A percentile compares a stretch with the other conserved stretches of the same genome.
Evolutionary conservation across 345 rosid species (phyloP).

Genomic region (Nasturtium officinale): DNA sequence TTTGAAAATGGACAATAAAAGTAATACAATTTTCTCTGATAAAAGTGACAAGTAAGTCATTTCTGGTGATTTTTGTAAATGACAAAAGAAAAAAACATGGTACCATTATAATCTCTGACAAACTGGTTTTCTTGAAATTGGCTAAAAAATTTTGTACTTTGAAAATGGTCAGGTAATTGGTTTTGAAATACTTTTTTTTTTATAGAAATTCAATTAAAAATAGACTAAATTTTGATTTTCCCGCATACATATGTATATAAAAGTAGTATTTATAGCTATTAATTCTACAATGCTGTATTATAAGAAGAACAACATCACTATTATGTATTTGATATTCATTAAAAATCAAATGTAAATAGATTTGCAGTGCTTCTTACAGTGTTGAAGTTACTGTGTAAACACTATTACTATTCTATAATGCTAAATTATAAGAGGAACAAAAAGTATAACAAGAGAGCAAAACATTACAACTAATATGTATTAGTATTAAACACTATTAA

Average conservation of each 20-base stretch:
- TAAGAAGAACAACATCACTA: background rate
- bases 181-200: background rate
- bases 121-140: background rate
- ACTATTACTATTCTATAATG: no score
- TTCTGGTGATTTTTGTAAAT: conserved; percentile 29
- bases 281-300: no score
- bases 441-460: background rate
- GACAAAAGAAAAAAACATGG: conserved; percentile 25
- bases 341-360: background rate
- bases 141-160: conserved; percentile 4
- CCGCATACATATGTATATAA: background rate
- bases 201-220: background rate
- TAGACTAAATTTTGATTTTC: background rate
- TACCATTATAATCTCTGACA: conserved; percentile 18
- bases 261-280: background rate
- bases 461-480: conserved; percentile 3
- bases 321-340: background rate
- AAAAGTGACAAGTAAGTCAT: background rate
- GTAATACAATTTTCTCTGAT: background rate
- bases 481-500: background rate
- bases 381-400: background rate
- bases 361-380: background rate
- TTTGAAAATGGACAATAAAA: conserved; percentile 13
- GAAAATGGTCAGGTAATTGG: background rate
- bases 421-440: no score